Base-by-base conservation (phyloP, 352 stramenopile species). In the Phytophthora lateralis region DNA sequence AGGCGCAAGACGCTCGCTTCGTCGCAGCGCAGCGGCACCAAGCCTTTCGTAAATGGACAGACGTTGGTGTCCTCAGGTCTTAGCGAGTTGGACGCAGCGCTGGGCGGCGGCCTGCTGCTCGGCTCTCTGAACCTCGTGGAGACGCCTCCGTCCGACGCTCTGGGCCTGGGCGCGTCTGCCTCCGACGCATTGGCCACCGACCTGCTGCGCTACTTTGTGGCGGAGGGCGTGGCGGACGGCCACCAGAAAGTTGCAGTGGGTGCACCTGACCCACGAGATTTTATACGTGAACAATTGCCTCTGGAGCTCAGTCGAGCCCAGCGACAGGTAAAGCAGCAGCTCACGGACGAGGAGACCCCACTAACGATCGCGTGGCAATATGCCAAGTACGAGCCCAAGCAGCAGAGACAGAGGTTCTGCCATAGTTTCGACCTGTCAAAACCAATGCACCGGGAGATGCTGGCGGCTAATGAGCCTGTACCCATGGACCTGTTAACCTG, bases 301-400 rank as follows among this genome's bases (percentile, higher is more conserved):
- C 55, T 88, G 37, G 80, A 89, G 59, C 67, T 92, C 30, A 90
- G 83, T 70, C 63, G 83, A 15, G 80, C 80, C 15, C 83, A 90
- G 50, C 75, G 75, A 50, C 80, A 89, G 26, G 52, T 90, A 42
- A 91, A 90, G 66, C 66, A 76, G 45, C 79, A 87, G 46, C 61
- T 86, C 6, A 26, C 50, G 8, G 32, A 69, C 4, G 37, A 71
- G 1, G 45, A 67, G 7, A 43, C 49, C 2, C 4, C 66, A 44
- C 68, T 92, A 18, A 86, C 69, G 7, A 92, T 92, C 47, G 83
- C 83, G 14, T 92, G 83, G 83, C 83, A 92, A 61, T 92, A 92
- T 52, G 64, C 75, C 45, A 92, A 92, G 52, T 90, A 90, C 54
- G 44, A 70, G 10, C 39, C 51, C n/a, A 37, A 50, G 18, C 48